Evolutionary conservation across 1,284 basidiomycete species (phyloP), one percentile per base, ranked within the genome.

Genomic region (Ustilago esculenta): DNA sequence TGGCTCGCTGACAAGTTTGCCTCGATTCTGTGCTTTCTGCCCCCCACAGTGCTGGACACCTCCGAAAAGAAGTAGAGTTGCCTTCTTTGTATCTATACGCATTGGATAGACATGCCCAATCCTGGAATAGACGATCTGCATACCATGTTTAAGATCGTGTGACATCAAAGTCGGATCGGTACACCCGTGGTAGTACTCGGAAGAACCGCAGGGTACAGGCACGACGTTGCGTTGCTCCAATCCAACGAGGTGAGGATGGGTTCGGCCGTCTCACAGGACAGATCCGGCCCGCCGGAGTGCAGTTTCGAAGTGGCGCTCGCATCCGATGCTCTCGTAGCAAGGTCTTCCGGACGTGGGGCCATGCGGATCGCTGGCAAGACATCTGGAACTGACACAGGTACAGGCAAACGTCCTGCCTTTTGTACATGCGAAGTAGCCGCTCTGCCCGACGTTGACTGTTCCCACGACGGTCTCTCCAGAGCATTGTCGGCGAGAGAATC

Each of bases 41-140:
- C n/a, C 43, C 30, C 18, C 15, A 34, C 61, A 71, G 70, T 64
- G 34, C 41, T 76, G n/a, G 74, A 76, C 40, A 74, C 72, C n/a
- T 36, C 70, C 29, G 74, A 76, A 14, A 76, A 74, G 52, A 76
- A 68, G 43, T 73, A 58, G 51, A 56, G n/a, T 11, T 30, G 4
- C 14, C 37, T 0, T 15, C 43, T n/a, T n/a, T n/a, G n/a, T n/a
- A n/a, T n/a, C n/a, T n/a, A n/a, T n/a, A n/a, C n/a, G n/a, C n/a
- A n/a, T n/a, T 30, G 18, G 9, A 25, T 20, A 10, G n/a, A 17
- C 8, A 21, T 40, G 6, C 7, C 7, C 27, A 12, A 7, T 12
- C 6, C 27, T 12, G 27, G 27, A 29, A 29, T 29, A 29, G 27
- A 29, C 6, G 7, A 29, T 29, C 7, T 29, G 6, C 6, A 7